Conservation (phyloP, 306 rosid genomes). For the Inga laurina region DNA sequence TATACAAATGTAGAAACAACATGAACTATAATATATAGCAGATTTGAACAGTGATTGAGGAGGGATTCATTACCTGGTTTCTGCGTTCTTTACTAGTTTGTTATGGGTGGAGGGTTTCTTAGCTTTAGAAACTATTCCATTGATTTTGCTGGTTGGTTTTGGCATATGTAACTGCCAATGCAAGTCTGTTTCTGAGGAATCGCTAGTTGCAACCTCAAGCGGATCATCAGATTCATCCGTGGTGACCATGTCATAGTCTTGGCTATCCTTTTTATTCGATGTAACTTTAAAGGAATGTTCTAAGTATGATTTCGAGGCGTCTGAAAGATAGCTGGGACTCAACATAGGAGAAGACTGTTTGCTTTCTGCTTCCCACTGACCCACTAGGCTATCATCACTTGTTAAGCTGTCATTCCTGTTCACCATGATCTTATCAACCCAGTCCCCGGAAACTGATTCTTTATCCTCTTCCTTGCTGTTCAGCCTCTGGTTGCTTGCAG, state of each 20-base stretch:
- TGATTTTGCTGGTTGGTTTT: conserved; percentile 45
- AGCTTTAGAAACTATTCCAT: conserved; percentile 43
- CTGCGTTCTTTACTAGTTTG: conserved; percentile 49
- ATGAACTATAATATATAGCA: neutral
- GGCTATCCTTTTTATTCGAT: conserved; percentile 43
- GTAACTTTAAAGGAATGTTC: conserved; percentile 37
- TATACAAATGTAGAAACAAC: conserved; percentile 20
- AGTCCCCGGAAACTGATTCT: conserved; percentile 53
- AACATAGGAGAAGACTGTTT: conserved; percentile 43
- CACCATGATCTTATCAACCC: conserved; percentile 48
- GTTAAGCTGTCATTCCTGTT: conserved; percentile 41
- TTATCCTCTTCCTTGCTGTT: conserved; percentile 56
- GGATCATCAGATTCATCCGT: conserved; percentile 66
- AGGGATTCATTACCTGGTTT: conserved; percentile 60
- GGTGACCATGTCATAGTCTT: conserved; percentile 37
- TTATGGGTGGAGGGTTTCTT: conserved; percentile 40
- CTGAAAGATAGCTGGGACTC: conserved; percentile 44
- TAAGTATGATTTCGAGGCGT: conserved; percentile 45
- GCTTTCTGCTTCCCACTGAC: conserved; percentile 55
- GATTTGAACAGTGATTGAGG: neutral
- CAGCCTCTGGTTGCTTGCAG: conserved; percentile 12
- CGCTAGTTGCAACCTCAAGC: conserved; percentile 71
- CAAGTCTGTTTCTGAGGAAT: conserved; percentile 71
- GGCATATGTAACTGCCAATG: conserved; percentile 56
- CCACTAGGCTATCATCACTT: conserved; percentile 46